A percentile compares a stretch with the other conserved stretches of the same genome.
These are phyloP conservation scores for Lachnellula cervina DNA, from an alignment of 2,329 filamentous ascomycete genomes.

Conservation along the genomic window DNA sequence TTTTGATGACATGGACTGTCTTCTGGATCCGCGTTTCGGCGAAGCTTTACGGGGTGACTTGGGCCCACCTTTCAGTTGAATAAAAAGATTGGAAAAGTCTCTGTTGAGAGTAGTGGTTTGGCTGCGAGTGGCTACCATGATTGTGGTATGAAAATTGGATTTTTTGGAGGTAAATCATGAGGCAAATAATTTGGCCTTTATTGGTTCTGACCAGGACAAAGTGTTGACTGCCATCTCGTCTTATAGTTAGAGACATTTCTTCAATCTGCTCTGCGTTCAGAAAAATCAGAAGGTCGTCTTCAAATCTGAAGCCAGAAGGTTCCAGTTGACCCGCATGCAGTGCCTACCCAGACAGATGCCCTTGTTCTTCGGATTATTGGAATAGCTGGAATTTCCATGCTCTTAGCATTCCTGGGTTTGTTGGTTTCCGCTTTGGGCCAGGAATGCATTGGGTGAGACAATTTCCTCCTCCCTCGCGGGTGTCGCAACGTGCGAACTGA, in stretches of 20 bases:
- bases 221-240: background rate
- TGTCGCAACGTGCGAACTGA: background rate
- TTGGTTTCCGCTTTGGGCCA: conserved; percentile 6
- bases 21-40: background rate
- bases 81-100: background rate
- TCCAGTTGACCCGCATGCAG: background rate
- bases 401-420: conserved; percentile 5
- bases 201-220: background rate
- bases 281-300: conserved; percentile 5
- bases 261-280: background rate
- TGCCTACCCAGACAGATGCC: too few relatives aligned
- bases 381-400: background rate
- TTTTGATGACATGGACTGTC: background rate
- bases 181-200: background rate
- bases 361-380: background rate
- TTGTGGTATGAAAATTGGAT: background rate
- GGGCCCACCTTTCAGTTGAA: background rate
- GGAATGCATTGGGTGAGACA: conserved; percentile 5
- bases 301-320: background rate
- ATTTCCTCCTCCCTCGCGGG: conserved; percentile 1
- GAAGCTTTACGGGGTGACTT: background rate
- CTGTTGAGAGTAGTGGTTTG: background rate
- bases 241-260: background rate
- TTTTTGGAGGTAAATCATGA: background rate
- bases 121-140: background rate